phyloP scores from a whole-genome alignment of 1,284 basidiomycete genomes.

The Phlebopus sp. region DNA sequence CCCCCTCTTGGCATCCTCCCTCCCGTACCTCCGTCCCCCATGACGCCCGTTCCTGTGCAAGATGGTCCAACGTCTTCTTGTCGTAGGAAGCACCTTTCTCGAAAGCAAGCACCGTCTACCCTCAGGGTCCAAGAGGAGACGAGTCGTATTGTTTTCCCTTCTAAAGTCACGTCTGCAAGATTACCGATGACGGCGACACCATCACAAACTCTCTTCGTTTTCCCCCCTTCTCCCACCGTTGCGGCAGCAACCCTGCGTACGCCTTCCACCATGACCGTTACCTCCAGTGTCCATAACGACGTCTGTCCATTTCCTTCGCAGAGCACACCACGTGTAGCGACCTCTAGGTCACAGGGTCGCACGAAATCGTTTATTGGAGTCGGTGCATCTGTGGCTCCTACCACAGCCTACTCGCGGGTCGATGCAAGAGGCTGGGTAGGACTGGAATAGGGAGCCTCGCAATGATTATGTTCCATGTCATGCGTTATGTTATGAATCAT shows the following conservation, averaged over 20 bases:
- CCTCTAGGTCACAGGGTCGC: conserved; percentile 61
- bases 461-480: conserved; percentile 10
- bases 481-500: conserved; percentile 9
- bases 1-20: conserved; percentile 58
- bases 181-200: conserved; percentile 36
- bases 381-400: conserved; percentile 65
- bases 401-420: conserved; percentile 78
- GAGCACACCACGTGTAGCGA: conserved; percentile 70
- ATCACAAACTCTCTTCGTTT: conserved; percentile 79
- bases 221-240: conserved; percentile 72
- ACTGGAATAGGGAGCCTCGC: conserved; percentile 35
- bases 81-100: conserved; percentile 37
- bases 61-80: conserved; percentile 21
- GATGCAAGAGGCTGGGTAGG: conserved; percentile 76
- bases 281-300: conserved; percentile 47
- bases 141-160: conserved; percentile 27
- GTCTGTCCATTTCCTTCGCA: conserved; percentile 57
- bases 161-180: conserved; percentile 16
- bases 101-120: conserved; percentile 54
- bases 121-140: conserved; percentile 41
- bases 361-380: conserved; percentile 71
- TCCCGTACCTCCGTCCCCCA: conserved; percentile 68
- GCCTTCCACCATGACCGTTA: conserved; percentile 73
- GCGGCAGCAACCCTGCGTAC: conserved; percentile 46
- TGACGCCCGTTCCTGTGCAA: conserved; percentile 45